Evolutionary conservation across 2,329 filamentous ascomycete species (phyloP).

Genomic region (Kalaharituber pfeilii): DNA sequence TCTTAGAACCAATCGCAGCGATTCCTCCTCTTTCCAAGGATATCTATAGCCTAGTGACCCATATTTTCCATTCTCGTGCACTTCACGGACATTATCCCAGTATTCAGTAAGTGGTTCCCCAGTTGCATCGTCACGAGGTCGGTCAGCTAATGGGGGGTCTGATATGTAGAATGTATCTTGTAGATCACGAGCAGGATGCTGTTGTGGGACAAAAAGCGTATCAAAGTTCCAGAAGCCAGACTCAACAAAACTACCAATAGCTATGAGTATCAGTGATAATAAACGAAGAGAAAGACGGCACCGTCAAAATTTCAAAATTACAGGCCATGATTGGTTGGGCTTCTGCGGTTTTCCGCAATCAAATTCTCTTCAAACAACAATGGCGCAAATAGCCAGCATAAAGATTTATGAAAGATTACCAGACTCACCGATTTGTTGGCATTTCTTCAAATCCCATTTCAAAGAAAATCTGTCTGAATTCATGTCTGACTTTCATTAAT

Average conservation of each 20-base stretch:
- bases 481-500: slow-evolving; percentile 83
- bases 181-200: slow-evolving; percentile 90
- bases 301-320: no score
- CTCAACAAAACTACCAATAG: slow-evolving; percentile 52
- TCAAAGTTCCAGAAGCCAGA: slow-evolving; percentile 99
- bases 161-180: slow-evolving; percentile 99
- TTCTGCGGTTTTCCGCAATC: not conserved
- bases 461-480: slow-evolving; percentile 97
- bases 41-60: slow-evolving; percentile 94
- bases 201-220: slow-evolving; percentile 86
- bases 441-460: slow-evolving; percentile 98
- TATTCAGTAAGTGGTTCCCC: slow-evolving; percentile 63
- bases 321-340: no score
- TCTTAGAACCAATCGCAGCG: slow-evolving; percentile 69
- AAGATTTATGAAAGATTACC: not conserved
- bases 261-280: not conserved
- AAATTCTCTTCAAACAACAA: not conserved
- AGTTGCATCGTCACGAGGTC: slow-evolving; percentile 40
- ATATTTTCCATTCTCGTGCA: slow-evolving; percentile 82
- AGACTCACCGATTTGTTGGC: slow-evolving; percentile 57
- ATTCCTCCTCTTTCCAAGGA: slow-evolving; percentile 78
- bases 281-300: not conserved
- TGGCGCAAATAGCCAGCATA: not conserved
- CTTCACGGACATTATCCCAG: slow-evolving; percentile 69
- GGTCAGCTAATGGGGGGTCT: slow-evolving; percentile 62